Conservation (phyloP, 2,329 filamentous ascomycete species). For the Beauveria asiatica region DNA sequence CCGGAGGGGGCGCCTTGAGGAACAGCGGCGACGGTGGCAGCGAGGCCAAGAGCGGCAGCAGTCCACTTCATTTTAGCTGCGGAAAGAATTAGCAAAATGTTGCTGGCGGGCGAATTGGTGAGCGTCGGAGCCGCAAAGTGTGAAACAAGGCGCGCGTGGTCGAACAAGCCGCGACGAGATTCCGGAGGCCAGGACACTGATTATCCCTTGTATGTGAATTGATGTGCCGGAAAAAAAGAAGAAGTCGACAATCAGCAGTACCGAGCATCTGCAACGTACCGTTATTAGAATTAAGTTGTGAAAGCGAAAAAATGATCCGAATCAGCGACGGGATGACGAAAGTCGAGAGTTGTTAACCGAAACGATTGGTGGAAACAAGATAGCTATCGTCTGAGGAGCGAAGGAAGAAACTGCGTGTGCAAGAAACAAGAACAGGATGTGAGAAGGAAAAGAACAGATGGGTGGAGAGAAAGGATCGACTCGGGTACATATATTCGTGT, state of each 20-base stretch:
- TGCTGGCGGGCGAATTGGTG: not conserved
- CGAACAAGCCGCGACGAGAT: not conserved
- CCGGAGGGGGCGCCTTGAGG: conserved; percentile 30
- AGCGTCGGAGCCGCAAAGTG: not conserved
- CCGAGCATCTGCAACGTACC: not conserved
- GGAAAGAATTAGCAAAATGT: not conserved
- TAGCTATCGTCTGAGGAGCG: conserved; percentile 4
- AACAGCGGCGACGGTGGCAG: conserved; percentile 33
- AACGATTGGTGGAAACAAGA: conserved; percentile 9
- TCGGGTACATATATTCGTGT: conserved; percentile 8
- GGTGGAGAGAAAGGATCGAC: conserved; percentile 3
- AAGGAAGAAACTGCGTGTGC: not conserved
- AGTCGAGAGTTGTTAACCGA: conserved; percentile 5
- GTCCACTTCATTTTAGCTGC: conserved; percentile 26
- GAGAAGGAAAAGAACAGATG: not conserved
- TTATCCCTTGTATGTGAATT: not conserved
- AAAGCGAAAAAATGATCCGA: not conserved
- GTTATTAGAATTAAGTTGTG: conserved; percentile 7
- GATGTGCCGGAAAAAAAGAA: not conserved
- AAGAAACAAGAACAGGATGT: not conserved
- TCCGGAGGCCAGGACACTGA: not conserved
- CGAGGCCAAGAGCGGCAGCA: conserved; percentile 27
- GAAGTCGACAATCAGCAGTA: not conserved
- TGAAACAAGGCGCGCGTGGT: not conserved
- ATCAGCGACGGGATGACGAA: conserved; percentile 10